Base-by-base conservation (phyloP, 257 asterid genomes). In the Catharanthus roseus region DNA sequence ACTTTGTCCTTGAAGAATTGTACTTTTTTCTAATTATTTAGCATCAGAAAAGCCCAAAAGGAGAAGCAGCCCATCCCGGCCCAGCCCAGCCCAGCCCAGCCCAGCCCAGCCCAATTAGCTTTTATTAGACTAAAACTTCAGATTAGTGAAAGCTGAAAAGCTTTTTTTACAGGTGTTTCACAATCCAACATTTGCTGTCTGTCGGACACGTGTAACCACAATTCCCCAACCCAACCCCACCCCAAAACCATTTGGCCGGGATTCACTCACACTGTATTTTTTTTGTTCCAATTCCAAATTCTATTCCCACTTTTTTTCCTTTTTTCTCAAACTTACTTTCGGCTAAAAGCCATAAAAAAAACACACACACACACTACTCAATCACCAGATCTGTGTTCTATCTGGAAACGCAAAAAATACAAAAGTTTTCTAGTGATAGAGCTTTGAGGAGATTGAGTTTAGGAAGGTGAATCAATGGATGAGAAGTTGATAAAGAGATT, bases 401-500 rank as follows among this genome's bases (percentile, higher is more conserved):
- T 67, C 77, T 77, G 68, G 42, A 56, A 49, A 44, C 41, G 0
- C 61, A 49, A 3, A 42, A 45, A 13, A 38, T 38, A 38, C 42
- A 38, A 38, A 38, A 3, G 3, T 8, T 38, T 38, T 38, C 3
- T 38, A 38, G 42, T 38, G 42, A 38, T 38, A 3, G 42, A 38
- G 42, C 42, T 38, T 38, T 8, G 8, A 8, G 8, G 42, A 38
- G 3, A 3, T 38, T 38, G 42, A 38, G 8, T 38, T 38, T 42
- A 5, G 18, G 69, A 5, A 11, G 13, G 79, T 45, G 76, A 65
- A 28, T 79, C 6, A 18, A 89, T 93, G 98, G 93, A 90, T 1
- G 96, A 84, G 77, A 85, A 67, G 75, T 73, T 90, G 82, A 81
- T 90, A 71, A 83, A 89, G 89, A 79, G 98, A 83, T 82, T 90